Conservation (phyloP, 2,329 filamentous ascomycete species). For the Botryosphaeria agaves region DNA sequence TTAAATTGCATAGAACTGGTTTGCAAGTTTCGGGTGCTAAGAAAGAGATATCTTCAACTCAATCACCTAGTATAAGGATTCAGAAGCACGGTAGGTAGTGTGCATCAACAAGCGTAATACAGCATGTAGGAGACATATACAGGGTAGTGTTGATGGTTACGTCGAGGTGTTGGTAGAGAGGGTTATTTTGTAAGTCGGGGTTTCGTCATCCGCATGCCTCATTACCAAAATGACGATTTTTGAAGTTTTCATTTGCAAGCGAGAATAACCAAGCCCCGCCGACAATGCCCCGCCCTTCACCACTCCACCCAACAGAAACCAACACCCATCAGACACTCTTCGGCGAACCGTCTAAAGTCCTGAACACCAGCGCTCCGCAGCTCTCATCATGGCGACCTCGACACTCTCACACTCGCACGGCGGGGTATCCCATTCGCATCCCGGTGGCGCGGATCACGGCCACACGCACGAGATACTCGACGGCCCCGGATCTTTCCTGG, state of each 20-base stretch:
- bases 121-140: neutral
- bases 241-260: neutral
- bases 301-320: too few species aligned
- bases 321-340: too few species aligned
- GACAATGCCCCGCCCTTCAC: neutral
- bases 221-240: neutral
- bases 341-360: too few species aligned
- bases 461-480: constrained; percentile 93
- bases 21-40: neutral
- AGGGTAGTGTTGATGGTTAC: neutral
- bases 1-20: neutral
- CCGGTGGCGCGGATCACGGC: constrained; percentile 54
- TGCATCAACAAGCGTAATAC: neutral
- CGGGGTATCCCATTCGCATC: constrained; percentile 18
- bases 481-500: constrained; percentile 77
- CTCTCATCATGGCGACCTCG: too few species aligned
- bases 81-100: neutral
- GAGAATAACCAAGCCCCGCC: neutral
- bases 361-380: too few species aligned
- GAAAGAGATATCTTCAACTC: neutral
- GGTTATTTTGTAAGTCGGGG: neutral
- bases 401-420: constrained; percentile 35
- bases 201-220: neutral
- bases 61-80: neutral
- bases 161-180: neutral